These are phyloP conservation scores for Suhomyces bolitotheri DNA, from an alignment of 1,139 yeast genomes.

Conservation along the genomic window DNA sequence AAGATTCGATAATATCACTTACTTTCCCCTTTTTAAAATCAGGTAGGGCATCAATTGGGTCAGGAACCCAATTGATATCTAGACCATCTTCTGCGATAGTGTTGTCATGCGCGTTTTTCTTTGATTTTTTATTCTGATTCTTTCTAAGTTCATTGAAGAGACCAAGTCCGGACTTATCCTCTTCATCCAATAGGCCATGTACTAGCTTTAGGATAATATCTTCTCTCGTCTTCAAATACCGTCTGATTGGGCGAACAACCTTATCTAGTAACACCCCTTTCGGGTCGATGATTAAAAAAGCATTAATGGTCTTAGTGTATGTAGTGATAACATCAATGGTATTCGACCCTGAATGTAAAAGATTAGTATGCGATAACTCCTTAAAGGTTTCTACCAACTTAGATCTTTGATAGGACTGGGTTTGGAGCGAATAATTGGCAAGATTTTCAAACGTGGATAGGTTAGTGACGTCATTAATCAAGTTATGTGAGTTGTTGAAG, in stretches of 20 bases:
- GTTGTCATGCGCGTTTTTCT: conserved; percentile 2
- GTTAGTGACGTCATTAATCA: conserved; percentile 15
- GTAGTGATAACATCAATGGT: conserved; percentile 72
- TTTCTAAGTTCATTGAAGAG: conserved; percentile 54
- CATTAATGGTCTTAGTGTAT: conserved; percentile 70
- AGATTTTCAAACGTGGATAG: conserved; percentile 21
- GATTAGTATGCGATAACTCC: conserved; percentile 44
- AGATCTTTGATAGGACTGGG: conserved; percentile 47
- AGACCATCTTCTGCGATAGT: conserved; percentile 35
- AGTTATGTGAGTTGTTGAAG: conserved; percentile 10
- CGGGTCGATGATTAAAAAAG: conserved; percentile 81
- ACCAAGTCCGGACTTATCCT: conserved; percentile 42
- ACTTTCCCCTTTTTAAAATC: conserved; percentile 71
- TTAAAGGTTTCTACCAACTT: conserved; percentile 58
- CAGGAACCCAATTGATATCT: conserved; percentile 77
- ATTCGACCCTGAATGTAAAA: conserved; percentile 81
- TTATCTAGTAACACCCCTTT: conserved; percentile 80
- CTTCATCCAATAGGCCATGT: conserved; percentile 61
- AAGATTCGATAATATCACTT: conserved; percentile 68
- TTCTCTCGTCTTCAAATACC: conserved; percentile 62
- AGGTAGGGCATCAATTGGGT: conserved; percentile 89
- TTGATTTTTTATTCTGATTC: background rate
- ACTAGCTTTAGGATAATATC: conserved; percentile 76
- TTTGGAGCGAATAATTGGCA: conserved; percentile 22
- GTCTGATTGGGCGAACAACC: conserved; percentile 72